phyloP scores from a whole-genome alignment of 2,329 filamentous ascomycete genomes.

The Trichoderma citrinoviride region DNA sequence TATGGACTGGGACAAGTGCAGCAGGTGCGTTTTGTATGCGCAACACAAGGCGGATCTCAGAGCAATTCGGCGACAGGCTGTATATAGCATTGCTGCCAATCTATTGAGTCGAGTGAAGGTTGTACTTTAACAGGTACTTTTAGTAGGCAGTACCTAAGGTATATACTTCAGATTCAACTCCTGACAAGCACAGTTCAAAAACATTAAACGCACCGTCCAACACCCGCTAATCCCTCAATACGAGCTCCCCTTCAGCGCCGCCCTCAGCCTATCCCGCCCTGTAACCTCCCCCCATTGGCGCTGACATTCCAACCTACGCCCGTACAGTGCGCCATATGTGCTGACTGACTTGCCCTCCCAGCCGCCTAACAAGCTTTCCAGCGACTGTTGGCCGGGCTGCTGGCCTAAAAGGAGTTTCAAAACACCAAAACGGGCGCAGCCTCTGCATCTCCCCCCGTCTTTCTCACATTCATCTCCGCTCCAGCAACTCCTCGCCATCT shows the following conservation, averaged over 20 bases:
- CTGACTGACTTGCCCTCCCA: background rate
- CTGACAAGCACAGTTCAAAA: background rate
- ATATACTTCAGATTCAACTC: no score
- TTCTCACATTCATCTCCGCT: slow-evolving; percentile 4
- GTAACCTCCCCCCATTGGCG: slow-evolving; percentile 7
- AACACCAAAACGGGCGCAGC: slow-evolving; percentile 11
- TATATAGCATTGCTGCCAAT: no score
- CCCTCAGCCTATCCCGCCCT: slow-evolving; percentile 15
- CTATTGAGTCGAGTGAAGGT: no score
- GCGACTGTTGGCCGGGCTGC: background rate
- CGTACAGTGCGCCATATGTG: background rate
- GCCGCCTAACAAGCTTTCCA: no score
- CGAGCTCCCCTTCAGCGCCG: slow-evolving; percentile 8
- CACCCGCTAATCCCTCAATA: slow-evolving; percentile 1
- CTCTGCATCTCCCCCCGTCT: background rate
- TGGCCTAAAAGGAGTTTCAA: slow-evolving; percentile 17
- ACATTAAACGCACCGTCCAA: background rate
- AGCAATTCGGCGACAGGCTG: no score
- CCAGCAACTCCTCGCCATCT: background rate
- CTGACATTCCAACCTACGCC: slow-evolving; percentile 4
- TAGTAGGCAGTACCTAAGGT: no score
- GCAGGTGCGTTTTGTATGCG: background rate
- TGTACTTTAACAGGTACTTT: no score
- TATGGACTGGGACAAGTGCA: background rate
- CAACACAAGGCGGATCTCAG: background rate